Evolutionary conservation across 192 early-diverging fungal genomes (phyloP), one percentile per base, ranked within the genome.

Genomic region (Spinellus fusiger): DNA sequence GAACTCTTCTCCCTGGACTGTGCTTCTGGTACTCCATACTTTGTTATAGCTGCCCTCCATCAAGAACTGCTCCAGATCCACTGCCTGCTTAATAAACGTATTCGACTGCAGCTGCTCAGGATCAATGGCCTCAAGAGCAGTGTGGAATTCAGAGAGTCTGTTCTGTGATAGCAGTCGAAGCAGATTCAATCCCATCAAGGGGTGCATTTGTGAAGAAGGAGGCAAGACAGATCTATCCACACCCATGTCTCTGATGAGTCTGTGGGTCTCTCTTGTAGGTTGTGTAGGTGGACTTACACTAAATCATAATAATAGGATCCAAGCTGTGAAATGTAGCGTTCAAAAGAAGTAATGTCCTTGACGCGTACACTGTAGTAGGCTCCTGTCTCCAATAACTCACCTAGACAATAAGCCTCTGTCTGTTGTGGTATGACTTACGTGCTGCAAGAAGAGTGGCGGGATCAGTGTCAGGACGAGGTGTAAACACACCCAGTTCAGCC

Each of bases 31-130:
- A 71, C 91, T 89, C 95, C 95, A 97, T 37, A 98, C 94, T 61
- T 91, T 89, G 75, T 95, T 96, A 75, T 97, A 98, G 66, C 86
- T 90, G 20, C 96, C 95, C 71, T 97, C 96, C 95, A 97, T 98
- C 68, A 98, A 74, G 47, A 87, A 91, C 78, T 96, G 96, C 75
- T 98, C 96, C 55, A 98, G 79, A 73, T 92, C 84, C 49, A 98
- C 79, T 1, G 96, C 91, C 65, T 96, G 93, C 56, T 89, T 87
- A 69, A 98, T 94, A 57, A 85, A 93, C 31, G 85, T 69, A 73
- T 93, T 96, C 60, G 69, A 77, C 40, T 83, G 78, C 15, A 96
- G 72, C 69, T 92, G 88, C 28, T 88, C 81, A 16, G 87, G 81
- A 49, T 92, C 91, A 59, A 98, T 91, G 56, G 80, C 80, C 59